Conservation (phyloP, 2,329 filamentous ascomycete genomes). For the Pseudogymnoascus sp. region DNA sequence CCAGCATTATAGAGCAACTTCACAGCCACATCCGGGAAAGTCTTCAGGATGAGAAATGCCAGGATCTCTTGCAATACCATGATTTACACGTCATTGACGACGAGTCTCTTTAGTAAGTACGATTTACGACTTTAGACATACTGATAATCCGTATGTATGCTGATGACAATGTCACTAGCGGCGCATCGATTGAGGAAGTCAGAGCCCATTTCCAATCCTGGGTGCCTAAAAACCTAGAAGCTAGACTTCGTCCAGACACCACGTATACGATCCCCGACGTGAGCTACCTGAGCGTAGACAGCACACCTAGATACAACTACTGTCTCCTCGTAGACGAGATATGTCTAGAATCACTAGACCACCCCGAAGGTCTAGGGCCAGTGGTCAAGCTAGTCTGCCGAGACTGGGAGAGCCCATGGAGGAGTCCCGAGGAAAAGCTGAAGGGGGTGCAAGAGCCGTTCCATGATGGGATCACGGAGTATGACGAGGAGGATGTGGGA, state of each 20-base stretch:
- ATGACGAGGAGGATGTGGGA: neutral
- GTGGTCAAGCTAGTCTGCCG: neutral
- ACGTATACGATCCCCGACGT: neutral
- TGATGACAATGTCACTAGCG: neutral
- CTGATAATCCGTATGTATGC: neutral
- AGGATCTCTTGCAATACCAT: neutral
- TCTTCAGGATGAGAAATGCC: neutral
- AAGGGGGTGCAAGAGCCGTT: neutral
- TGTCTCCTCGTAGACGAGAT: neutral
- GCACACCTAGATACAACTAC: neutral
- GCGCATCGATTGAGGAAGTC: neutral
- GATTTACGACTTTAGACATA: neutral
- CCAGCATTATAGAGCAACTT: neutral
- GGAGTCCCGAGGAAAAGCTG: neutral
- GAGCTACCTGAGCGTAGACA: neutral
- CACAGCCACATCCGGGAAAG: neutral
- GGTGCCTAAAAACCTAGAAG: neutral
- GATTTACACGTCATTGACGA: neutral
- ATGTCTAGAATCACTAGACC: neutral
- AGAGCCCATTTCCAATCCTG: constrained; percentile 2
- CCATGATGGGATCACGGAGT: neutral
- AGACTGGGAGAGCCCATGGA: neutral
- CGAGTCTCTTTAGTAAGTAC: neutral
- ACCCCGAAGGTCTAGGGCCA: neutral
- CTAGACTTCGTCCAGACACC: neutral